Evolutionary conservation across 805 yeast species (phyloP).

Genomic region (Torulaspora maleeae): DNA sequence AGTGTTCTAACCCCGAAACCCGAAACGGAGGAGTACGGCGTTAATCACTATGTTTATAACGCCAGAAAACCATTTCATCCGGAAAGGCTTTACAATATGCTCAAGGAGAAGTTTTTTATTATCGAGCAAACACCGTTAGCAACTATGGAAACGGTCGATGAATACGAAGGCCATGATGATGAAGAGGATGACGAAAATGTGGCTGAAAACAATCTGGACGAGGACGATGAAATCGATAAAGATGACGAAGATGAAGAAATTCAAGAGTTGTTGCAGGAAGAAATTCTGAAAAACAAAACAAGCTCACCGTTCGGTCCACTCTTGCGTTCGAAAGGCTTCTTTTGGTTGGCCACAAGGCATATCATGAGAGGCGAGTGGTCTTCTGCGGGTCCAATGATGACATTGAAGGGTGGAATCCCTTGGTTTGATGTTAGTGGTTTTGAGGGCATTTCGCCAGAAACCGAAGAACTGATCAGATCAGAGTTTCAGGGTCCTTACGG

Average conservation of each 20-base stretch:
- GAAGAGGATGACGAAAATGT: slow-evolving; percentile 37
- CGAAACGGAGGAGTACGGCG: slow-evolving; percentile 46
- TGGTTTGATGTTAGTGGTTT: slow-evolving; percentile 40
- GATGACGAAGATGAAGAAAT: slow-evolving; percentile 25
- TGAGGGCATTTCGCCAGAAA: slow-evolving; percentile 35
- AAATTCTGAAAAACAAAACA: slow-evolving; percentile 35
- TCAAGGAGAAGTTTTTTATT: slow-evolving; percentile 38
- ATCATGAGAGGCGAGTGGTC: slow-evolving; percentile 44
- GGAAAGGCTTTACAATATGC: slow-evolving; percentile 36
- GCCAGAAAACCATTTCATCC: slow-evolving; percentile 46
- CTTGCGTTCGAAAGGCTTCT: slow-evolving; percentile 42
- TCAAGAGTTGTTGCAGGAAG: slow-evolving; percentile 33
- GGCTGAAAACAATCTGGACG: slow-evolving; percentile 30
- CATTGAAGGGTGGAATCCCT: slow-evolving; percentile 41
- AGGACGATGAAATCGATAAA: slow-evolving; percentile 34
- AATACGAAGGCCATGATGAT: slow-evolving; percentile 42
- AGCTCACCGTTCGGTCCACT: slow-evolving; percentile 38
- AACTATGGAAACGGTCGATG: slow-evolving; percentile 30
- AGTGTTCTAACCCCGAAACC: slow-evolving; percentile 39
- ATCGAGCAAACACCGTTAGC: slow-evolving; percentile 40
- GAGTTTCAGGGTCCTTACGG: slow-evolving; percentile 41
- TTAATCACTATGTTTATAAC: slow-evolving; percentile 41
- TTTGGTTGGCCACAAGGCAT: slow-evolving; percentile 43
- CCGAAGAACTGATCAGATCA: slow-evolving; percentile 31
- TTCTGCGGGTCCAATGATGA: slow-evolving; percentile 42